Evolutionary conservation across 495 filamentous ascomycete genomes (phyloP).

Genomic region (Hypoxylon lenormandii): DNA sequence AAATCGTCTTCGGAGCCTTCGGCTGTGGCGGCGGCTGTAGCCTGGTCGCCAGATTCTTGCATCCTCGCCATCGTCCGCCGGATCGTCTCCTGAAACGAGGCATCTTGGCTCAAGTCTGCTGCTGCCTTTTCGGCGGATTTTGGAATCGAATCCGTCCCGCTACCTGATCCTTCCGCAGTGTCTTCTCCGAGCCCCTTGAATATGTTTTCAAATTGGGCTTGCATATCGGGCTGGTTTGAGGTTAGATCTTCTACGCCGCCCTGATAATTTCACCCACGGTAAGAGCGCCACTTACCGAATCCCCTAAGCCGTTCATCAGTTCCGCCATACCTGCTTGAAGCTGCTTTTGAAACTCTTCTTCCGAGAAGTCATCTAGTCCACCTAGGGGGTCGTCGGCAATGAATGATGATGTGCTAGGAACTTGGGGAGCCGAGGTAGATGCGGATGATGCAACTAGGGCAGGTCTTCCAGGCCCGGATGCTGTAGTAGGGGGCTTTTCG

Average conservation of each 20-base stretch:
- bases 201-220: constrained; percentile 85
- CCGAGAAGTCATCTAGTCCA: constrained; percentile 55
- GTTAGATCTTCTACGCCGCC: constrained; percentile 16
- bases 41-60: constrained; percentile 84
- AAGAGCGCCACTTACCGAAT: constrained; percentile 59
- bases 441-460: constrained; percentile 10
- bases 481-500: constrained; percentile 56
- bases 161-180: constrained; percentile 52
- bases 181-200: constrained; percentile 78
- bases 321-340: constrained; percentile 88
- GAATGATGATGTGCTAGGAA: constrained; percentile 7
- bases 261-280: neutral
- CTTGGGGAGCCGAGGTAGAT: constrained; percentile 20
- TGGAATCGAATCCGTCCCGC: constrained; percentile 40
- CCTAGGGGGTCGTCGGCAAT: constrained; percentile 27
- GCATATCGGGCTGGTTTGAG: constrained; percentile 73
- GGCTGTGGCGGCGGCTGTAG: constrained; percentile 79
- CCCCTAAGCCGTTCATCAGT: constrained; percentile 76
- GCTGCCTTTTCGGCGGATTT: constrained; percentile 44
- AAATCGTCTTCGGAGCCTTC: constrained; percentile 78
- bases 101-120: constrained; percentile 58
- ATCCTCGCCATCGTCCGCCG: constrained; percentile 91
- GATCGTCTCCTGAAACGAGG: constrained; percentile 90
- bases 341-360: constrained; percentile 84
- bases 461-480: constrained; percentile 59